Evolutionary conservation across 2,329 filamentous ascomycete species (phyloP).

Genomic region (Cladorrhinum sp.): DNA sequence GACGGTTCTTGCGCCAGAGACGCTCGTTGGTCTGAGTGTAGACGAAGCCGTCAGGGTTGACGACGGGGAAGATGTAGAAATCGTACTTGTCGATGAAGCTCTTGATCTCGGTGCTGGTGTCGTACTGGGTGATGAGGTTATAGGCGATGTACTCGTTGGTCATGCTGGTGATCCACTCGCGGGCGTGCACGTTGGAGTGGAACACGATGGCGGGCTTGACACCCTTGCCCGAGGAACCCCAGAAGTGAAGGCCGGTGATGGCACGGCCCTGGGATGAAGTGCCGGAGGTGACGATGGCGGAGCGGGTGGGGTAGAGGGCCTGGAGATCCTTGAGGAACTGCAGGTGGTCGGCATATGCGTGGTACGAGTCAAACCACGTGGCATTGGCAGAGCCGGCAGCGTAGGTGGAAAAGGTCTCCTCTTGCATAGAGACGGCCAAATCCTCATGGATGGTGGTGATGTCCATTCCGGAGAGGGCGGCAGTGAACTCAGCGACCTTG

Average conservation of each 20-base stretch:
- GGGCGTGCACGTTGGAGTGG: constrained; percentile 57
- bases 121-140: constrained; percentile 47
- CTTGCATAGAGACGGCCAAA: constrained; percentile 37
- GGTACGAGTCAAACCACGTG: constrained; percentile 53
- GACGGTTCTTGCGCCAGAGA: constrained; percentile 61
- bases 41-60: constrained; percentile 61
- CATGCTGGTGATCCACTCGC: constrained; percentile 59
- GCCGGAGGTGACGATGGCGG: constrained; percentile 49
- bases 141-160: constrained; percentile 53
- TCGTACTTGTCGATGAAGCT: constrained; percentile 59
- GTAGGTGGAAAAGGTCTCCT: constrained; percentile 34
- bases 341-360: constrained; percentile 49
- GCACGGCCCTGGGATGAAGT: constrained; percentile 44
- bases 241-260: constrained; percentile 63
- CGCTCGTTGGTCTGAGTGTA: constrained; percentile 56
- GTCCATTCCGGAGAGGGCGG: constrained; percentile 33
- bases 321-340: constrained; percentile 46
- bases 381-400: constrained; percentile 22
- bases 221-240: constrained; percentile 43
- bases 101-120: constrained; percentile 36
- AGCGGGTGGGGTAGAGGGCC: constrained; percentile 40
- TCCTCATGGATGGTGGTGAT: constrained; percentile 38
- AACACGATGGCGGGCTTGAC: constrained; percentile 52
- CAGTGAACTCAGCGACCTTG: constrained; percentile 34
- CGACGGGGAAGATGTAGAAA: constrained; percentile 62